Evolutionary conservation across 208 protist species (phyloP), one percentile per base, ranked within the genome.

Genomic region (Crithidia bombi): DNA sequence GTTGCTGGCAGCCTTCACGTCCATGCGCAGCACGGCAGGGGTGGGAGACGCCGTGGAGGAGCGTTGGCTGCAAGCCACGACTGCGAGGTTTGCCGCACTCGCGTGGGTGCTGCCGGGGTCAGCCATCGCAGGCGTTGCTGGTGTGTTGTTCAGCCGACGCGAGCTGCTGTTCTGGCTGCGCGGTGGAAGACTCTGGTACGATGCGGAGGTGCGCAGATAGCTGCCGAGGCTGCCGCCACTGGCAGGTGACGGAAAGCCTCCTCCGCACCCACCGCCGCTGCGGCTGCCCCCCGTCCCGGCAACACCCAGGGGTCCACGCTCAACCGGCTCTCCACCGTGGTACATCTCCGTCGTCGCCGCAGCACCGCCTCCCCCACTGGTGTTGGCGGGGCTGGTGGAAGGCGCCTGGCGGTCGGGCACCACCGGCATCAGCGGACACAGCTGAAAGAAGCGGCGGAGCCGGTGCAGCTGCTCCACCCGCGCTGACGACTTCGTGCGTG

Each of bases 401-500:
- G 38, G 49, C 5, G 32, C 11, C 26, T 58, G 52, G 0, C n/a
- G 41, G n/a, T 65, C 57, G 2, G 56, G 71, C 56, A 38, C 38
- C 57, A 46, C 10, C 55, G 71, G 71, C 63, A 77, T 70, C 17
- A 77, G 30, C 25, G 71, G 71, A 21, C 71, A 77, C 1, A 32
- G 71, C 26, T 44, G 71, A 23, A 77, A 77, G 21, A 66, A 77
- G 33, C 44, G 41, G 33, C 64, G 41, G 12, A 77, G 63, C 15
- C 21, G 64, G 23, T 33, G 47, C 19, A 77, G 71, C 14, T 19
- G 55, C 15, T 65, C 33, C 23, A 77, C 21, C 46, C 28, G 30
- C 30, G 63, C 65, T 3, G 39, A 17, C 6, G 57, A 63, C 30
- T 38, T 7, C 26, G 44, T 10, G 26, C 19, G 43, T n/a, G n/a